A percentile compares a stretch with the other conserved stretches of the same genome.
Evolutionary conservation across 805 yeast genomes (phyloP).

Genomic region (Schizosaccharomyces japonicus): DNA sequence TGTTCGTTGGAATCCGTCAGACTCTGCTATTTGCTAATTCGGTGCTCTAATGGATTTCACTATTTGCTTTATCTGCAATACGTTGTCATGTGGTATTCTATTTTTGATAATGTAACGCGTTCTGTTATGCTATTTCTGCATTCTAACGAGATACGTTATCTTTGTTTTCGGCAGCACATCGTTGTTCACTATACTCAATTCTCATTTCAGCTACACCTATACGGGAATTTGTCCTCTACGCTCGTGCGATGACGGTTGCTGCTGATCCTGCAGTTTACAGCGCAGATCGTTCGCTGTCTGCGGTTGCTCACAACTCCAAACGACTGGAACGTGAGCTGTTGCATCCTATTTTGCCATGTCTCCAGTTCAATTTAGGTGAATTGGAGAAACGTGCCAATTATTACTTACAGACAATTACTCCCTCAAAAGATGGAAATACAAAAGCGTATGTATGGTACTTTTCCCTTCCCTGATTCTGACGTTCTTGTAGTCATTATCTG

Average conservation of each 20-base stretch:
- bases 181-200: too few species aligned
- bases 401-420: slow-evolving; percentile 19
- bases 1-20: too few species aligned
- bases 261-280: neutral
- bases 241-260: neutral
- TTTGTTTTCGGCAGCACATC: too few species aligned
- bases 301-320: neutral
- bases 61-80: too few species aligned
- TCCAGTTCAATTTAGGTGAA: slow-evolving; percentile 3
- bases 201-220: too few species aligned
- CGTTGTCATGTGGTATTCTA: too few species aligned
- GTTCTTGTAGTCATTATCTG: slow-evolving; percentile 33
- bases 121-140: too few species aligned
- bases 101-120: too few species aligned
- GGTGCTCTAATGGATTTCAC: too few species aligned
- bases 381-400: slow-evolving; percentile 1
- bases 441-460: slow-evolving; percentile 13
- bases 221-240: too few species aligned
- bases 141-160: too few species aligned
- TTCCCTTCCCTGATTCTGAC: neutral
- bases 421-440: slow-evolving; percentile 17
- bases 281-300: neutral
- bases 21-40: too few species aligned
- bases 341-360: slow-evolving; percentile 2
- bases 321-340: neutral